Base-by-base conservation (phyloP, 2,329 filamentous ascomycete genomes). In the Metarhizium album region DNA sequence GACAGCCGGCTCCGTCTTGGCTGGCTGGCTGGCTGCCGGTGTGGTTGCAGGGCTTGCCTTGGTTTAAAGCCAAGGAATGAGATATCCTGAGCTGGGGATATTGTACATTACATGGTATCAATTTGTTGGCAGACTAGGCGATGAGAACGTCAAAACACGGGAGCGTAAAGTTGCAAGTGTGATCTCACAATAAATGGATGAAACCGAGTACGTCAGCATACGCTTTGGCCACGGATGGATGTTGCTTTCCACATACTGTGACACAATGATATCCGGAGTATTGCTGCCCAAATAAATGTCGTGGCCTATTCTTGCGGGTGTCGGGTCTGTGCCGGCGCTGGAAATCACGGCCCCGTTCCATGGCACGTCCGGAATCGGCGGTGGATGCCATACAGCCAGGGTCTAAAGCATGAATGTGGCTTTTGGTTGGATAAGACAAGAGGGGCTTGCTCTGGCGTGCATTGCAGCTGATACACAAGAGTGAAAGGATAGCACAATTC, bases 21-120 rank as follows among this genome's bases (percentile, higher is more conserved):
- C 54, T 9, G 50, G 54, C 3, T 55, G 46, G 23, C 45, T 64
- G 31, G 40, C 63, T 43, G 64, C 60, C 43, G 64, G 62, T 40
- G 58, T 60, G 38, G 63, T 57, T 20, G 62, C 60, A 46, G 61
- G 58, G 43, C 53, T 57, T 45, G 63, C 59, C 24, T 50, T 66
- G 40, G 33, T 64, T 42, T 66, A 59, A 48, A 31, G n/a, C 33
- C 16, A 35, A 35, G 33, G 9, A 35, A 13, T 35, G 11, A 16
- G 4, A 4, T 35, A 14, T n/a, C n/a, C 4, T 35, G 33, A n/a
- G 33, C 14, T 13, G 33, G 11, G 16, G 11, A 13, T 35, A 4
- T 35, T 16, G 33, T 13, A 16, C 14, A 35, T 16, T 16, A 35
- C 9, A 4, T 35, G 11, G 33, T 35, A 35, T 35, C 4, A 4